Conservation (phyloP, 768 basidiomycete species). For the Suillus variegatus region DNA sequence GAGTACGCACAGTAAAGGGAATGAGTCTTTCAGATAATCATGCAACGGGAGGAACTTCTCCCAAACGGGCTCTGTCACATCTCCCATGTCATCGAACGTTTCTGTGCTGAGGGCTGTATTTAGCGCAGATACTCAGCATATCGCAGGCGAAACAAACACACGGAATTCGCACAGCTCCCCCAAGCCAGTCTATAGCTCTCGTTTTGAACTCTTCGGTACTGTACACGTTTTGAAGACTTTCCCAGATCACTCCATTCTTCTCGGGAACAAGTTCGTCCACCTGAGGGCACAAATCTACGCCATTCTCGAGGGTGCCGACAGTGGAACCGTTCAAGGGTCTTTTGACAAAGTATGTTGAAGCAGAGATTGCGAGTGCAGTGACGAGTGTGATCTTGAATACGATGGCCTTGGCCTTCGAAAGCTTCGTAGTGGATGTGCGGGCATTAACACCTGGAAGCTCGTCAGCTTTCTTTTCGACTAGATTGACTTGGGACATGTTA, state of each 20-base stretch:
- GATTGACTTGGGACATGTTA: not conserved
- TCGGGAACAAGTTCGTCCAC: slow-evolving; percentile 30
- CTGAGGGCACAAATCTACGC: slow-evolving; percentile 36
- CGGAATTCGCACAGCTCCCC: slow-evolving; percentile 43
- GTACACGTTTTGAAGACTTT: slow-evolving; percentile 30
- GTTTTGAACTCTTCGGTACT: slow-evolving; percentile 36
- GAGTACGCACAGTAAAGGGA: slow-evolving; percentile 55
- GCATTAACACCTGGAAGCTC: not conserved
- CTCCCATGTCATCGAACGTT: slow-evolving; percentile 49
- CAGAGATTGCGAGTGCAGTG: slow-evolving; percentile 15
- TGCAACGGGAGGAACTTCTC: slow-evolving; percentile 55
- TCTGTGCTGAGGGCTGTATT: slow-evolving; percentile 42
- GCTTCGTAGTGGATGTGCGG: slow-evolving; percentile 20
- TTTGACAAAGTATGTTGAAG: slow-evolving; percentile 16
- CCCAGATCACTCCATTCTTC: slow-evolving; percentile 36
- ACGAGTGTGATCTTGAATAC: slow-evolving; percentile 15
- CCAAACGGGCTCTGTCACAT: slow-evolving; percentile 55
- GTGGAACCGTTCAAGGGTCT: not conserved
- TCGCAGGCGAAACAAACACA: slow-evolving; percentile 22
- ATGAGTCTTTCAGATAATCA: slow-evolving; percentile 54
- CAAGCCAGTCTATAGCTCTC: slow-evolving; percentile 39
- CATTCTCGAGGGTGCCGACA: not conserved
- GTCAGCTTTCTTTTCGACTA: not conserved
- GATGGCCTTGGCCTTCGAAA: slow-evolving; percentile 24
- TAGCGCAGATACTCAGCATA: not conserved